Base-by-base conservation (phyloP, 176 grass and related monocot genomes). In the Olyra latifolia region DNA sequence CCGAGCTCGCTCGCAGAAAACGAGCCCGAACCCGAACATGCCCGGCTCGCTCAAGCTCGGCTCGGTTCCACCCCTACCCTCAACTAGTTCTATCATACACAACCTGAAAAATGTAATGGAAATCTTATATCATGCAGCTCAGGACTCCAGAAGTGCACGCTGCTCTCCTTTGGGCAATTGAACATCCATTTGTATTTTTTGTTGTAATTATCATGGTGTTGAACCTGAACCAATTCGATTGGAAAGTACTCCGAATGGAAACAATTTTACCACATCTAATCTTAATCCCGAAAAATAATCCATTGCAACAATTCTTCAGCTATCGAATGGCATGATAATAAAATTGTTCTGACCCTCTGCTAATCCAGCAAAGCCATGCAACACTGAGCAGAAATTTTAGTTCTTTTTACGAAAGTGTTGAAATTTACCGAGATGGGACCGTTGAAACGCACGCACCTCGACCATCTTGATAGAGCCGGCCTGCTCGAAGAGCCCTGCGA, bases 71-170 rank as follows among this genome's bases (percentile, higher is more conserved):
- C n/a, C n/a, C n/a, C n/a, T n/a, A n/a, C n/a, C n/a, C n/a, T n/a
- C n/a, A n/a, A n/a, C n/a, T n/a, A n/a, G n/a, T n/a, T 86, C 91
- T 95, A 66, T 99, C 97, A 77, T 99, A 99, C 28, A 99, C 88
- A 56, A 99, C 97, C 97, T 95, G 62, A 60, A 86, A 65, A 47
- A 77, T 53, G 77, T 4, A 19, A 27, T 2, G 23, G 52, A 30
- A 77, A 54, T 58, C 1, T 30, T 44, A 46, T 41, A 61, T 9
- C 1, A 35, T 35, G 32, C 32, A 35, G 5, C 1, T 35, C 32
- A 35, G 27, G 19, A 12, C 17, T 46, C 16, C 12, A 23, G 15
- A 10, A 39, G 57, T 30, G 4, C 27, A 17, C 61, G 70, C 54
- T 25, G 12, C 14, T 47, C 10, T 57, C 38, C 15, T 40, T 84